Evolutionary conservation across 169 alveolate species (phyloP).

Genomic region (Eimeria praecox): DNA sequence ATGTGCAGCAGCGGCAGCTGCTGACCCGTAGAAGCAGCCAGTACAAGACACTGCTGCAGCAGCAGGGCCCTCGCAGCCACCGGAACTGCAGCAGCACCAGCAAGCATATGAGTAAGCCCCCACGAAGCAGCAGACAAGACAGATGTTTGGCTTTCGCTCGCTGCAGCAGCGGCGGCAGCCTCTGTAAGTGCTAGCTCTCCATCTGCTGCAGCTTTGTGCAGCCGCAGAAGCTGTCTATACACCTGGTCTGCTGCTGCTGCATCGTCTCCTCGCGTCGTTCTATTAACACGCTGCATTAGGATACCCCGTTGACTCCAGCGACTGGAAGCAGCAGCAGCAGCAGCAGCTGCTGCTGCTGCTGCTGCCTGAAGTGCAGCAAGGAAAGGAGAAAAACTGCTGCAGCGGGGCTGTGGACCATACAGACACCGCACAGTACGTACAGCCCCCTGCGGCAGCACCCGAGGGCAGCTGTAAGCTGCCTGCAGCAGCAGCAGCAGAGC

Average conservation of each 20-base stretch:
- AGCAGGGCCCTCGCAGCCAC: constrained; percentile 45
- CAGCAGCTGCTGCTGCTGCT: constrained; percentile 15
- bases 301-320: neutral
- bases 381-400: constrained; percentile 28
- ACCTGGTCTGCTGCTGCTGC: constrained; percentile 25
- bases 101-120: constrained; percentile 10
- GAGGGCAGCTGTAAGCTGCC: constrained; percentile 38
- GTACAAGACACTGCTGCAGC: neutral
- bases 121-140: neutral
- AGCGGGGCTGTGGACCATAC: neutral
- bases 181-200: constrained; percentile 58
- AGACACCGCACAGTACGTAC: neutral
- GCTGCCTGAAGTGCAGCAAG: constrained; percentile 39
- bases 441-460: neutral
- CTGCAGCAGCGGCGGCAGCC: constrained; percentile 72
- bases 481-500: constrained; percentile 73
- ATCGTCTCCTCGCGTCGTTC: neutral
- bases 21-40: constrained; percentile 38
- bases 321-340: neutral
- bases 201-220: constrained; percentile 78
- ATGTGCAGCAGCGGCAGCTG: constrained; percentile 71
- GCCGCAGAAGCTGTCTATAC: constrained; percentile 61
- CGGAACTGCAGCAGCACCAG: constrained; percentile 41
- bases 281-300: neutral
- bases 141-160: constrained; percentile 4